Evolutionary conservation across 352 stramenopile species (phyloP), one percentile per base, ranked within the genome.

Genomic region (Pilasporangium apinafurcum): DNA sequence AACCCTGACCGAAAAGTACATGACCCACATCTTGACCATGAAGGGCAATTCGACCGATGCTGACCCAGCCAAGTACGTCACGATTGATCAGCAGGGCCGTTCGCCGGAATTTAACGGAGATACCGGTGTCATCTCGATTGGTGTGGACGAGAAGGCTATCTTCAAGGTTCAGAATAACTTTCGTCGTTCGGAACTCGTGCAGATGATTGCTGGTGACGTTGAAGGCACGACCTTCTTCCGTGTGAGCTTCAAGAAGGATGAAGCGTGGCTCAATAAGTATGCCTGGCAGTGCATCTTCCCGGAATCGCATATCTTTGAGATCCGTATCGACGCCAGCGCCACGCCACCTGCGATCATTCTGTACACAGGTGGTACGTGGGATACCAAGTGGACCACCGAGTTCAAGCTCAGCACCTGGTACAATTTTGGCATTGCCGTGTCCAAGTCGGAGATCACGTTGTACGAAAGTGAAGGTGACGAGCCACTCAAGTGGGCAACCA

Each of bases 11-110:
- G 47, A 58, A 47, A 73, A 86, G 56, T 84, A 76, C 57, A 45
- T 73, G 66, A 68, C 65, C 20, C 74, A 86, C 44, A 86, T 86
- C 53, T 53, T 86, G 22, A 80, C 56, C 56, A 62, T 72, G 58
- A 70, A 68, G 36, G 59, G 80, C 46, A 66, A 63, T 39, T 51
- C 46, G 36, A 63, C 50, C 30, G 50, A 56, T 17, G 63, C 53
- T 31, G 31, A 51, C 34, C 49, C 54, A 3, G 59, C 50, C 17
- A 44, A 62, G 50, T 65, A 61, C 41, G 49, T 68, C 33, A 59
- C 44, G 27, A 48, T 68, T 27, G 44, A 48, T 39, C 26, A 47
- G n/a, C 41, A 53, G 26, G 40, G 49, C 30, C 51, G 59, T 35
- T 61, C 49, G 30, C 59, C 54, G 12, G 59, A 49, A 7, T 68